Percentiles rank a stretch among this genome's conserved stretches.
Conservation (phyloP, 225 moss, liverwort and hornwort species). For the Marchantia polymorpha region DNA sequence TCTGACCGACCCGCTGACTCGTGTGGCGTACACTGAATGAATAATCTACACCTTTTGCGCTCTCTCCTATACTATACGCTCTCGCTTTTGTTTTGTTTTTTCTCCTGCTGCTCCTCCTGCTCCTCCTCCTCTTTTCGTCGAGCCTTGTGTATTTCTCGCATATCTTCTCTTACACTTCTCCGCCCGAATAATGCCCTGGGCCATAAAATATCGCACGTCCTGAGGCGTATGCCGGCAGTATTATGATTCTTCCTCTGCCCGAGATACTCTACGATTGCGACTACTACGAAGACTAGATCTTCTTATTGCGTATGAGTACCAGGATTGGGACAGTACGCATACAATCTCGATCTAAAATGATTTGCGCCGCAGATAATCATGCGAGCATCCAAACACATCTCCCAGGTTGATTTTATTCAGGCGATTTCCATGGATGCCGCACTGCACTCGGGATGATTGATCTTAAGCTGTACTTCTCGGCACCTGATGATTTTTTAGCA, state of each 20-base stretch:
- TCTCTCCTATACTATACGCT: too few species aligned
- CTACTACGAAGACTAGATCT: neutral
- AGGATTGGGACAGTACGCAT: neutral
- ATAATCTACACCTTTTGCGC: too few species aligned
- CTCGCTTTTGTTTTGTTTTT: too few species aligned
- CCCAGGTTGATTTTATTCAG: constrained; percentile 3
- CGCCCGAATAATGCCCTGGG: too few species aligned
- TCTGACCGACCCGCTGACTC: neutral
- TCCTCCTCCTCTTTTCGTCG: too few species aligned
- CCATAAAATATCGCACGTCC: too few species aligned
- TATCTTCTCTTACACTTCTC: too few species aligned
- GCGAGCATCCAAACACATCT: neutral
- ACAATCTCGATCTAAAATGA: neutral
- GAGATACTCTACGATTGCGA: neutral
- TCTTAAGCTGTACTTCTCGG: neutral
- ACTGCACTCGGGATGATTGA: neutral
- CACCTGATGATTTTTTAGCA: neutral
- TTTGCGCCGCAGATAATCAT: neutral
- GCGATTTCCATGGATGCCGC: neutral
- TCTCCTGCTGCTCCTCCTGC: too few species aligned
- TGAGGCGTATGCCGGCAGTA: too few species aligned
- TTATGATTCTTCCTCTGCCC: too few species aligned
- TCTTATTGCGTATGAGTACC: constrained; percentile 6
- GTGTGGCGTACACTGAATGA: too few species aligned
- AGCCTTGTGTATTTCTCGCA: too few species aligned